Evolutionary conservation across 2,329 filamentous ascomycete genomes (phyloP).

Genomic region (Septoria linicola): DNA sequence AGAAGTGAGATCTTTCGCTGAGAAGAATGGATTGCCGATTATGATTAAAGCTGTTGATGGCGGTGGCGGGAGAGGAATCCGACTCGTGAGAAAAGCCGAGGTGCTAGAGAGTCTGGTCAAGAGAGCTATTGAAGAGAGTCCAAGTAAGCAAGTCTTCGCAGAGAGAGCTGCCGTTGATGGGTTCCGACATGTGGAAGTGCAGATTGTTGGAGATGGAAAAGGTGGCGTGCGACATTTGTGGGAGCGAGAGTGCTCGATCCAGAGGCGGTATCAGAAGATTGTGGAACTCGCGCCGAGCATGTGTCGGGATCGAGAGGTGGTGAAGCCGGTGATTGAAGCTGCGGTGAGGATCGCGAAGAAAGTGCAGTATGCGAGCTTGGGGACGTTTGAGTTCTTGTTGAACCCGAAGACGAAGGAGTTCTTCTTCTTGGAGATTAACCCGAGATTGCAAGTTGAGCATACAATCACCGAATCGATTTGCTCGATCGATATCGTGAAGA

Average conservation of each 20-base stretch:
- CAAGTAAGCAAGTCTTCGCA: slow-evolving; percentile 57
- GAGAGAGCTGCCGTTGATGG: slow-evolving; percentile 63
- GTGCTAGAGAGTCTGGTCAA: slow-evolving; percentile 50
- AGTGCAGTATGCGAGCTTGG: slow-evolving; percentile 58
- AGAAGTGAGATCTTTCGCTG: slow-evolving; percentile 59
- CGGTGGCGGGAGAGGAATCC: slow-evolving; percentile 61
- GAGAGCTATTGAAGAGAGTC: slow-evolving; percentile 58
- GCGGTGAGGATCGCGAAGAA: slow-evolving; percentile 54
- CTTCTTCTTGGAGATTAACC: slow-evolving; percentile 63
- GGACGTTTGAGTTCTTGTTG: slow-evolving; percentile 65
- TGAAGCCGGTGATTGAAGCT: slow-evolving; percentile 53
- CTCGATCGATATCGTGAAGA: slow-evolving; percentile 54
- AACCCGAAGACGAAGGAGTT: slow-evolving; percentile 51
- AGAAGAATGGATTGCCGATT: slow-evolving; percentile 51
- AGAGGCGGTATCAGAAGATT: slow-evolving; percentile 61
- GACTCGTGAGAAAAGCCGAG: slow-evolving; percentile 49
- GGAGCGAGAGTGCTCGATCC: slow-evolving; percentile 62
- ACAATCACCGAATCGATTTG: slow-evolving; percentile 60
- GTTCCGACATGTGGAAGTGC: slow-evolving; percentile 62
- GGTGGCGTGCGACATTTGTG: slow-evolving; percentile 56
- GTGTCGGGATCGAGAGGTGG: slow-evolving; percentile 46
- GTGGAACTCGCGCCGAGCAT: slow-evolving; percentile 60
- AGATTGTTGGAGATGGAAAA: slow-evolving; percentile 58
- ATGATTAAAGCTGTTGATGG: slow-evolving; percentile 67
- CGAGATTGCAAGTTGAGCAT: slow-evolving; percentile 61